Base-by-base conservation (phyloP, 768 basidiomycete species). In the Leucogyrophana mollusca region DNA sequence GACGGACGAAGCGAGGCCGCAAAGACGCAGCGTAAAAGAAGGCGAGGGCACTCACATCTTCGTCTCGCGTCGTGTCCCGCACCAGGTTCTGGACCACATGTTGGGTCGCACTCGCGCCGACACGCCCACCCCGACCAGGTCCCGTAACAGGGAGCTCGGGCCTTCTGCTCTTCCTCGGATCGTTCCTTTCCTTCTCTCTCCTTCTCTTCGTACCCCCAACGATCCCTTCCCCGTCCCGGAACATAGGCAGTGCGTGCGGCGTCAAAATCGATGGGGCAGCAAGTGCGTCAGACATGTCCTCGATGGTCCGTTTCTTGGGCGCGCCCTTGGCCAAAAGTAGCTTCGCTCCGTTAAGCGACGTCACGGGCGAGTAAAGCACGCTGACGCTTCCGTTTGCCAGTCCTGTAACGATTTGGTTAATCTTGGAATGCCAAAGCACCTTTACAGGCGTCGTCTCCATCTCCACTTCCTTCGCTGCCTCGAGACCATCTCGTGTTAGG, bases 71-170 rank as follows among this genome's bases (percentile, higher is more conserved):
- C 52, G 85, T 89, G 62, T 95, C 91, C 59, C 90, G 78, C 52
- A 98, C 92, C 64, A 98, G 70, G 61, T 92, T 89, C 69, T 96
- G 94, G 42, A 98, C 94, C 54, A 98, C 81, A 62, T 97, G 94
- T 57, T 97, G 94, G 40, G 93, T 97, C 14, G 95, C 95, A 70
- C 92, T 94, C 25, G 93, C 93, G 33, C 96, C 96, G 33, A 99
- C 90, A 33, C 96, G 74, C 43, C 96, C 96, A 17, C 96, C 96
- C 58, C 79, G 80, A 44, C 96, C 96, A 10, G 93, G 94, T 10
- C 96, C 96, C 52, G 78, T 86, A 44, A 99, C 84, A 21, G 96
- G 96, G 58, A 95, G 73, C 61, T 93, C 91, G 17, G 96, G 96
- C 54, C 94, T 79, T 59, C 80, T 80, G 69, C 90, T 93, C 79